These are phyloP conservation scores for Parmelia sp. DNA, from an alignment of 495 filamentous ascomycete species.

Conservation along the genomic window DNA sequence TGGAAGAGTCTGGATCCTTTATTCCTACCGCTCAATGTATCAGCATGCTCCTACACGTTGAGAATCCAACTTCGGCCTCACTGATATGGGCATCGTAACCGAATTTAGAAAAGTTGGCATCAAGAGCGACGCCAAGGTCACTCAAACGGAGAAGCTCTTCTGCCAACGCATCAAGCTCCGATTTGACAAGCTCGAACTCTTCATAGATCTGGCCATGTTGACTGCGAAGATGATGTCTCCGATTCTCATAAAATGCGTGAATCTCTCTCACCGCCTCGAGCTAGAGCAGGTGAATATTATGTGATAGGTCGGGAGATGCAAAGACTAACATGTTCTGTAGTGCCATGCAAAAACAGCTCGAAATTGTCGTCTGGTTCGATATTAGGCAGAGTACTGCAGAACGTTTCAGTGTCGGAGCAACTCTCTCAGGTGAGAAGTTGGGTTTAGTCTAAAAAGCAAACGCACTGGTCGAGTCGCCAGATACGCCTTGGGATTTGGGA, in stretches of 20 bases:
- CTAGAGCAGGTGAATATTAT: conserved; percentile 6
- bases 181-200: conserved; percentile 46
- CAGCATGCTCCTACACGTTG: not conserved
- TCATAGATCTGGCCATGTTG: conserved; percentile 42
- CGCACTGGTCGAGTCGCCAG: not conserved
- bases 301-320: not conserved
- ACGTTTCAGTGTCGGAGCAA: not conserved
- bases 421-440: not conserved
- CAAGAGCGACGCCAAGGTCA: conserved; percentile 44
- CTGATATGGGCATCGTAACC: conserved; percentile 52
- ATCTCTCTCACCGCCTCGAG: conserved; percentile 43
- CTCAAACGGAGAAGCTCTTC: conserved; percentile 47
- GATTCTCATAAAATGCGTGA: conserved; percentile 42
- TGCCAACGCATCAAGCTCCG: conserved; percentile 43
- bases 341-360: conserved; percentile 48
- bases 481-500: not conserved
- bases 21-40: conserved; percentile 19
- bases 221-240: conserved; percentile 37
- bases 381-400: conserved; percentile 30
- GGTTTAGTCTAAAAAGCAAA: not conserved
- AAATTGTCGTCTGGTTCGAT: conserved; percentile 40
- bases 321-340: conserved; percentile 41
- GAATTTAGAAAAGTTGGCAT: conserved; percentile 53
- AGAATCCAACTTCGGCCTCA: conserved; percentile 29
- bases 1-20: conserved; percentile 30